Base-by-base conservation (phyloP, 257 asterid species). In the Galeopsis tetrahit region DNA sequence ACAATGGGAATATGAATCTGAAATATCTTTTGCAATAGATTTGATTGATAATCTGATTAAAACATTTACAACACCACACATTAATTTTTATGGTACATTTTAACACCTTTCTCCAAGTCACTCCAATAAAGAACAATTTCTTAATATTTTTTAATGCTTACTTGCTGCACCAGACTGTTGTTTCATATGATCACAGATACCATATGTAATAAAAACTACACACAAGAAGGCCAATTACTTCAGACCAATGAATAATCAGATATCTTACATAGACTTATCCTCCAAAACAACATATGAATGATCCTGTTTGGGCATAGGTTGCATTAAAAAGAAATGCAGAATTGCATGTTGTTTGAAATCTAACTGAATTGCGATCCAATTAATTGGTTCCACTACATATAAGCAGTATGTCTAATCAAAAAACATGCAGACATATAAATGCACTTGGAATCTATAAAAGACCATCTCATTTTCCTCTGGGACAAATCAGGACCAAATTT, bases 151-250 rank as follows among this genome's bases (percentile, higher is more conserved):
- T 0, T 1, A 33, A 14, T 33, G 49, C 59, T 48, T 66, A 60
- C 57, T 71, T 56, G 68, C 28, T 65, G 57, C 48, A 48, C 28
- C 34, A 43, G 65, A 31, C 15, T 13, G 40, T 63, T 10, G 38
- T 67, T 52, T 46, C 15, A 72, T 35, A 14, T 52, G 61, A 65
- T 40, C 67, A 15, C 39, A 43, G 70, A 61, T 66, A 38, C 75
- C 49, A 28, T 14, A 10, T 51, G 74, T 35, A n/a, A 51, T 63
- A 15, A 17, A 17, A 44, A 70, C 6, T 64, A 42, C 39, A 55
- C 61, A 14, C 52, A 11, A 17, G 55, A 56, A 10, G 70, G 60
- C 13, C 34, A 57, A n/a, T 39, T 10, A 61, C 21, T 65, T 53
- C 32, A 71, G 13, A 55, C 53, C 67, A 64, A 43, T 32, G 39